phyloP scores from a whole-genome alignment of 805 yeast genomes.

The Debaryomyces tyrocola region DNA sequence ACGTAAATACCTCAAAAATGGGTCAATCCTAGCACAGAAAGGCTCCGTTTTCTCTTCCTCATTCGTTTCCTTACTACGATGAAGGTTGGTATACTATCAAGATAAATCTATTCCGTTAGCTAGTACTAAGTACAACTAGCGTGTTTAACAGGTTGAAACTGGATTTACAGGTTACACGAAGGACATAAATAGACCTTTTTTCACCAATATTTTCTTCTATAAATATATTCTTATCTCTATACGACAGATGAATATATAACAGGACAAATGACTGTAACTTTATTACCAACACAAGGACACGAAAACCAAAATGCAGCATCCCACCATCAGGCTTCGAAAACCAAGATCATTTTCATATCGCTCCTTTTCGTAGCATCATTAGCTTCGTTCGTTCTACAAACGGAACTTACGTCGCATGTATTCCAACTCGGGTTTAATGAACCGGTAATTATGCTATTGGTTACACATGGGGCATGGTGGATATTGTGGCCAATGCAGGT shows the following conservation, averaged over 20 bases:
- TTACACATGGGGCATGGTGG: conserved; percentile 83
- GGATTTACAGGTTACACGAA: neutral
- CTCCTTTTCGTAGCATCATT: conserved; percentile 35
- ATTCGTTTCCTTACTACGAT: no score
- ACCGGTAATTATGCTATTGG: conserved; percentile 62
- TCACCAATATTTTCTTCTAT: no score
- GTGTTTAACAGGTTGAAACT: neutral
- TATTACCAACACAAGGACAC: conserved; percentile 20
- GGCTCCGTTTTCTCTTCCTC: no score
- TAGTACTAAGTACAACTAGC: neutral
- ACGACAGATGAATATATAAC: neutral
- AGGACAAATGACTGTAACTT: conserved; percentile 33
- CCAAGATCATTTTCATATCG: conserved; percentile 37
- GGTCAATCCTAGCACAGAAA: no score
- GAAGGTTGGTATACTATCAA: no score
- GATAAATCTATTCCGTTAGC: no score
- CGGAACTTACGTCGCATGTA: conserved; percentile 74
- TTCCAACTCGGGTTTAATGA: conserved; percentile 60
- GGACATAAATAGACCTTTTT: neutral
- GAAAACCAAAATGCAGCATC: conserved; percentile 21
- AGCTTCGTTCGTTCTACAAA: conserved; percentile 70
- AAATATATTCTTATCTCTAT: neutral
- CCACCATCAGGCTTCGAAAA: conserved; percentile 26
- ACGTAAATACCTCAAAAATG: no score
- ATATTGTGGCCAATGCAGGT: conserved; percentile 71